Conservation (phyloP, 352 stramenopile species). For the Blastocystis sp. region DNA sequence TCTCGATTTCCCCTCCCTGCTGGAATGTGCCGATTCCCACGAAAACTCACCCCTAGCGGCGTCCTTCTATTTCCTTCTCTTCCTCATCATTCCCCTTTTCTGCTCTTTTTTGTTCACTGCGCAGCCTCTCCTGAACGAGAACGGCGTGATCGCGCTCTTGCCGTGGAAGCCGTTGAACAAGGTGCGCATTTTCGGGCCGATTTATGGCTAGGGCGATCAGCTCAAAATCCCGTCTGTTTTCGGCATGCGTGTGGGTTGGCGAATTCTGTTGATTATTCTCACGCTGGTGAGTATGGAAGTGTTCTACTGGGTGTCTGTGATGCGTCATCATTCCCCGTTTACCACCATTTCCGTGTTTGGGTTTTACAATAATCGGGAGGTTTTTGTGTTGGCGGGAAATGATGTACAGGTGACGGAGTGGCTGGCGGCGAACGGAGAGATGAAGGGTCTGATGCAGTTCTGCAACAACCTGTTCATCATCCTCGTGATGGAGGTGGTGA, state of each 20-base stretch:
- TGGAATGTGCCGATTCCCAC: neutral
- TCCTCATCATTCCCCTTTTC: conserved; percentile 44
- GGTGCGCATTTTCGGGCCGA: neutral
- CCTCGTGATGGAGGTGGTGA: conserved; percentile 20
- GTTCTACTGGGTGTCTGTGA: neutral
- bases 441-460: neutral
- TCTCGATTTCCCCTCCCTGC: conserved; percentile 32
- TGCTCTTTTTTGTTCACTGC: conserved; percentile 22
- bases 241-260: neutral
- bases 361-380: conserved; percentile 11
- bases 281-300: neutral
- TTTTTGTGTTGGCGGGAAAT: neutral
- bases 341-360: neutral
- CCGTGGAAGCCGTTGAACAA: conserved; percentile 49
- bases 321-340: neutral
- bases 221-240: neutral
- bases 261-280: neutral
- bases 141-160: neutral
- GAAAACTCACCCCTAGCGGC: neutral
- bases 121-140: conserved; percentile 19
- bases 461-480: conserved; percentile 28
- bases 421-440: neutral
- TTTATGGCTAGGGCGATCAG: conserved; percentile 31
- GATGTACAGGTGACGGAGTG: conserved; percentile 14
- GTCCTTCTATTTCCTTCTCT: conserved; percentile 42